These are phyloP conservation scores for Malassezia restricta DNA, from an alignment of 1,284 basidiomycete genomes.

Conservation along the genomic window DNA sequence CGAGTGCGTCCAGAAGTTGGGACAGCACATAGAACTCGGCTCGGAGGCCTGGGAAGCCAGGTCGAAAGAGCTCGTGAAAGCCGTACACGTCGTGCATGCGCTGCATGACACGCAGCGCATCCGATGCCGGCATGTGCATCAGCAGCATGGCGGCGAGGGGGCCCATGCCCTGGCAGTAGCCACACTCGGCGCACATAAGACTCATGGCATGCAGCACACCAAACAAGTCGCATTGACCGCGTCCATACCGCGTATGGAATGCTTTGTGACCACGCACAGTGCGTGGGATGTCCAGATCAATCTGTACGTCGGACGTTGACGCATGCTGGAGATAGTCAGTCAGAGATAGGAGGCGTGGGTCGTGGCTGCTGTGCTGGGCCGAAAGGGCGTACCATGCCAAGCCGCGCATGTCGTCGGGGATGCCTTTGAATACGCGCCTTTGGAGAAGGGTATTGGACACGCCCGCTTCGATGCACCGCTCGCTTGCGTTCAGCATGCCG, in stretches of 20 bases:
- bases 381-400: conserved; percentile 78
- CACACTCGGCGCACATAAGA: conserved; percentile 69
- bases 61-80: conserved; percentile 78
- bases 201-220: conserved; percentile 88
- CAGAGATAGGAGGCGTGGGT: not conserved
- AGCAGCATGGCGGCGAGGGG: conserved; percentile 87
- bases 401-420: conserved; percentile 87
- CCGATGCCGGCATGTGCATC: conserved; percentile 62
- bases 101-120: conserved; percentile 69
- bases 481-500: conserved; percentile 25
- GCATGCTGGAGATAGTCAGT: conserved; percentile 32
- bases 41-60: conserved; percentile 87
- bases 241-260: conserved; percentile 89
- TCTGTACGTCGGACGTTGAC: conserved; percentile 89
- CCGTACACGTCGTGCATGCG: conserved; percentile 62
- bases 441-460: conserved; percentile 47
- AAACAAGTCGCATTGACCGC: conserved; percentile 57
- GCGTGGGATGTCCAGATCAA: conserved; percentile 91
- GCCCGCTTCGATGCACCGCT: not conserved
- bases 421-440: conserved; percentile 77
- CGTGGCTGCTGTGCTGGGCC: conserved; percentile 51
- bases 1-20: conserved; percentile 63
- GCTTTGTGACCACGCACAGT: conserved; percentile 89
- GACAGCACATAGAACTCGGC: conserved; percentile 92
- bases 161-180: conserved; percentile 99